These are phyloP conservation scores for Exophiala sideris DNA, from an alignment of 2,329 filamentous ascomycete genomes.

Conservation along the genomic window DNA sequence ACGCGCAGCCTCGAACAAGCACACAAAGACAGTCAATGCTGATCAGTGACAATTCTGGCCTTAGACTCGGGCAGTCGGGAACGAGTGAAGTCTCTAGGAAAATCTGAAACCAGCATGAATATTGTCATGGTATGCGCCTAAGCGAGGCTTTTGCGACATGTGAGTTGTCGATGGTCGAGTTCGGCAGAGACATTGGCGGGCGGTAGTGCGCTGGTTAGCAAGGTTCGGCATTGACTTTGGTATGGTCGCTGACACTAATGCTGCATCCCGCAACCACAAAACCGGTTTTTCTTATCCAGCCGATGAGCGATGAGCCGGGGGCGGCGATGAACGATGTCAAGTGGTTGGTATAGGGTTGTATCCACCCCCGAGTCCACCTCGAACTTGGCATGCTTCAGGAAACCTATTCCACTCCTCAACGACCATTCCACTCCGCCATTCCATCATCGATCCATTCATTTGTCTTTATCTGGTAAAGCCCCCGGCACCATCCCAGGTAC, in stretches of 20 bases:
- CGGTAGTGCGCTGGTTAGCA: too few relatives aligned
- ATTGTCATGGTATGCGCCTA: constrained; percentile 10
- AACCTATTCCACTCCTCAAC: neutral
- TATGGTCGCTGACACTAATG: constrained; percentile 7
- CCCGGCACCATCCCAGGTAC: constrained; percentile 3
- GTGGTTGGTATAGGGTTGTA: constrained; percentile 12
- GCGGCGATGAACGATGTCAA: neutral
- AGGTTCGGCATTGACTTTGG: too few relatives aligned
- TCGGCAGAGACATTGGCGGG: constrained; percentile 9
- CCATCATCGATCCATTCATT: neutral
- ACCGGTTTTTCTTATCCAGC: constrained; percentile 15
- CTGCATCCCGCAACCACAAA: constrained; percentile 10
- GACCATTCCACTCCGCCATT: neutral
- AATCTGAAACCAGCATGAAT: neutral
- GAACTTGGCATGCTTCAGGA: neutral
- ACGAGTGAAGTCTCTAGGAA: neutral
- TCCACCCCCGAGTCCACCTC: neutral
- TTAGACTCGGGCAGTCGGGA: neutral
- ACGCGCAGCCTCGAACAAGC: neutral
- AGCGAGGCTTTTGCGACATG: constrained; percentile 1
- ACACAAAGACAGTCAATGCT: neutral
- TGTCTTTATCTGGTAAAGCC: constrained; percentile 5
- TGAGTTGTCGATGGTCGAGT: neutral
- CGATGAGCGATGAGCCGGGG: neutral
- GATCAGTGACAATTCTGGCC: constrained; percentile 8